Conservation (phyloP, 139 green algal species). For the Chlamydomonas sp. region DNA sequence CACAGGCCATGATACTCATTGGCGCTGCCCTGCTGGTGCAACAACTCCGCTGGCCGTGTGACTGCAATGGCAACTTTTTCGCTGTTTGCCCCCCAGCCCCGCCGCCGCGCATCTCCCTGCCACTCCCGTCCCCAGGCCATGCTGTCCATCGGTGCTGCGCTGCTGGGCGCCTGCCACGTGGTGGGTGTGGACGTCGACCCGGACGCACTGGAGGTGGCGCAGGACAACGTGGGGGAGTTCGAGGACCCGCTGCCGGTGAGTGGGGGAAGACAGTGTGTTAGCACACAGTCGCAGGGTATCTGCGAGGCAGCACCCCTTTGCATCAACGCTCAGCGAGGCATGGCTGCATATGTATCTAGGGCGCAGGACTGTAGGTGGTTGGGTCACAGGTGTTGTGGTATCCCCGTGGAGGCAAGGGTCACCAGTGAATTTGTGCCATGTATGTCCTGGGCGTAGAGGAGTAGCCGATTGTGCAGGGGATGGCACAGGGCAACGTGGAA, state of each 20-base stretch:
- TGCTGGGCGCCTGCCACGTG: slow-evolving; percentile 82
- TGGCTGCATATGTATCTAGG: too few relatives aligned
- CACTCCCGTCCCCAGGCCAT: slow-evolving; percentile 70
- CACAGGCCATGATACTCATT: too few relatives aligned
- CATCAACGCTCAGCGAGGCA: too few relatives aligned
- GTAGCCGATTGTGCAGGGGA: slow-evolving; percentile 82
- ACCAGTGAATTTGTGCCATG: too few relatives aligned
- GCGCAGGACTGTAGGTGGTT: too few relatives aligned
- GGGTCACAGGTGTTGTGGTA: too few relatives aligned
- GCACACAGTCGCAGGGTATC: neutral
- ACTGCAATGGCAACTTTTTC: too few relatives aligned
- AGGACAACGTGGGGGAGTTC: slow-evolving; percentile 80
- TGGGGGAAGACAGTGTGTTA: neutral
- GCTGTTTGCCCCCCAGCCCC: neutral
- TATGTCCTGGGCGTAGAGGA: slow-evolving; percentile 90
- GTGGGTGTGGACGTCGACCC: slow-evolving; percentile 90
- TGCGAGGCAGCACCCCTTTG: too few relatives aligned
- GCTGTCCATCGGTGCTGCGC: slow-evolving; percentile 83
- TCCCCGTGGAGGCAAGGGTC: too few relatives aligned
- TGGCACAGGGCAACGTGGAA: slow-evolving; percentile 74
- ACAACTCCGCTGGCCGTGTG: too few relatives aligned
- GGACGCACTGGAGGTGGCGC: slow-evolving; percentile 78
- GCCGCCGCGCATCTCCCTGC: neutral
- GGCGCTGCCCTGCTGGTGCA: too few relatives aligned
- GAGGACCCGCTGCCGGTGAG: slow-evolving; percentile 74